phyloP scores from a whole-genome alignment of 2,329 filamentous ascomycete species.

The Colletotrichum euphorbiae region DNA sequence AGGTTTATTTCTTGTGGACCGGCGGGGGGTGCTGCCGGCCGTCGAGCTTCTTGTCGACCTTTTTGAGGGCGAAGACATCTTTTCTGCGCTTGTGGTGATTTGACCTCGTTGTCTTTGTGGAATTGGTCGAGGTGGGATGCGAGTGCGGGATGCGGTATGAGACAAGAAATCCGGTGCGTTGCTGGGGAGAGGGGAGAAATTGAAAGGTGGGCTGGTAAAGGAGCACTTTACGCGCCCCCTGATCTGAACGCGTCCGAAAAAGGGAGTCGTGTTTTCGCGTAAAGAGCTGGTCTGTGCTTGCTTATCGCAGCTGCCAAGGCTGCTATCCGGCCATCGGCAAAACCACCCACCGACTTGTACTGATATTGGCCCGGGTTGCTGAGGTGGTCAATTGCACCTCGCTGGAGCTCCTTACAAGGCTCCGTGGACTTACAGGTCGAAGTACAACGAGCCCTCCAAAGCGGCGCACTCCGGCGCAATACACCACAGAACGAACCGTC shows the following conservation, averaged over 20 bases:
- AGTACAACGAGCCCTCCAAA: slow-evolving; percentile 23
- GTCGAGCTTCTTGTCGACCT: slow-evolving; percentile 65
- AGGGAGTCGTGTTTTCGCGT: slow-evolving; percentile 39
- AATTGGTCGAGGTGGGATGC: slow-evolving; percentile 14
- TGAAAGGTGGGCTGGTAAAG: slow-evolving; percentile 34
- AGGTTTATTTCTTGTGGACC: slow-evolving; percentile 45
- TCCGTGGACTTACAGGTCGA: slow-evolving; percentile 35
- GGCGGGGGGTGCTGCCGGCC: slow-evolving; percentile 53
- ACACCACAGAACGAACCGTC: slow-evolving; percentile 36
- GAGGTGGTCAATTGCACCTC: slow-evolving; percentile 39
- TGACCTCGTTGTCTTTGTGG: slow-evolving; percentile 21
- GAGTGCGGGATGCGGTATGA: slow-evolving; percentile 42
- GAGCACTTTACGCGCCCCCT: slow-evolving; percentile 35
- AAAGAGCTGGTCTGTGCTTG: slow-evolving; percentile 20
- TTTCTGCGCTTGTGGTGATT: slow-evolving; percentile 28
- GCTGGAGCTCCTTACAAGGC: slow-evolving; percentile 34
- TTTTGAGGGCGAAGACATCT: slow-evolving; percentile 58
- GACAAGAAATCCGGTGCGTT: slow-evolving; percentile 38
- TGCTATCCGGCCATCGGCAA: slow-evolving; percentile 36
- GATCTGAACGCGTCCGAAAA: slow-evolving; percentile 26
- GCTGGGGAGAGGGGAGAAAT: slow-evolving; percentile 36
- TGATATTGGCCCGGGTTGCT: slow-evolving; percentile 31
- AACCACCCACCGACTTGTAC: slow-evolving; percentile 40
- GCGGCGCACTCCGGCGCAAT: slow-evolving; percentile 36
- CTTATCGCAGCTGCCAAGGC: slow-evolving; percentile 8